Evolutionary conservation across 2,329 filamentous ascomycete species (phyloP).

Genomic region (Pseudodiploospora longispora): DNA sequence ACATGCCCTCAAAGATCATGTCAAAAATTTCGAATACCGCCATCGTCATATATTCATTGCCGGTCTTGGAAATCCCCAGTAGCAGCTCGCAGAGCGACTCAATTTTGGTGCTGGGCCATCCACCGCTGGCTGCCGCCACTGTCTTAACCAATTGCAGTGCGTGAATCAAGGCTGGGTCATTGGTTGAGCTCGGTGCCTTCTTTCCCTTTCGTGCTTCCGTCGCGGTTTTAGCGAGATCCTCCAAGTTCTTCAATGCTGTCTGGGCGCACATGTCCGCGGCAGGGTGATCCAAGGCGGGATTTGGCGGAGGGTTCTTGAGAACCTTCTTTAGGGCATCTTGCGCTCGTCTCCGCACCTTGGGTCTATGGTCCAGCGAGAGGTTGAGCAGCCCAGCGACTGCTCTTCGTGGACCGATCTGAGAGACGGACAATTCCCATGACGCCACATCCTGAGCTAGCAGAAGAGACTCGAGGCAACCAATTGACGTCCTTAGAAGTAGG

Average conservation of each 20-base stretch:
- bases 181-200: conserved; percentile 53
- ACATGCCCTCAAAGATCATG: conserved; percentile 89
- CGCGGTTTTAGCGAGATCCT: conserved; percentile 61
- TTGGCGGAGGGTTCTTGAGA: conserved; percentile 77
- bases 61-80: conserved; percentile 79
- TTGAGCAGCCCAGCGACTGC: conserved; percentile 81
- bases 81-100: conserved; percentile 85
- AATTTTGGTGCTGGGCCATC: conserved; percentile 95
- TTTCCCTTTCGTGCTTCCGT: conserved; percentile 51
- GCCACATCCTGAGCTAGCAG: conserved; percentile 79
- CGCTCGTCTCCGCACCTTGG: conserved; percentile 89
- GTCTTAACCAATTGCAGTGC: conserved; percentile 88
- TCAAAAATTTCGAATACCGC: conserved; percentile 96
- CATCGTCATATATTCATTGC: conserved; percentile 94
- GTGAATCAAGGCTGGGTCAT: conserved; percentile 83
- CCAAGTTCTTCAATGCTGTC: conserved; percentile 72
- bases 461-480: conserved; percentile 89
- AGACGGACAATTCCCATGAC: conserved; percentile 80
- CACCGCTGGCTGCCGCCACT: conserved; percentile 75
- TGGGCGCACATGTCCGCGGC: conserved; percentile 95
- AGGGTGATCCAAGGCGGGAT: conserved; percentile 86
- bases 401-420: conserved; percentile 75
- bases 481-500: conserved; percentile 75
- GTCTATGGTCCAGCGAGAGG: conserved; percentile 76
- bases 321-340: conserved; percentile 82